Conservation (phyloP, 2,329 filamentous ascomycete genomes). For the Malbranchea cinnamomea region DNA sequence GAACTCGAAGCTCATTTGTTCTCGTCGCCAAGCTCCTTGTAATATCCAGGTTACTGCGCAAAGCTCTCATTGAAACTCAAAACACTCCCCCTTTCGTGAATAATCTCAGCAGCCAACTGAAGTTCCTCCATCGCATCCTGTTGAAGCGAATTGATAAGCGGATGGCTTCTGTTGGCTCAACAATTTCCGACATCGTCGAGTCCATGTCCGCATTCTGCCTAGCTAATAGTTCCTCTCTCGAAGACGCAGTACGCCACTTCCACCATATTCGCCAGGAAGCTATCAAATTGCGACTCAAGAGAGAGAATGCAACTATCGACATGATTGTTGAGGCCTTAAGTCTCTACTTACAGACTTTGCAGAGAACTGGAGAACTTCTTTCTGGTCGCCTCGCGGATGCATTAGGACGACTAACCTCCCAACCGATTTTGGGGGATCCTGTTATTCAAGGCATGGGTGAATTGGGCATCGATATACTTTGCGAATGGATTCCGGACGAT, state of each 20-base stretch:
- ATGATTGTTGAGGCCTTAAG: constrained; percentile 49
- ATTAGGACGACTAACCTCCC: constrained; percentile 51
- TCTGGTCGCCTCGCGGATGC: constrained; percentile 57
- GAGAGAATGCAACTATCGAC: constrained; percentile 31
- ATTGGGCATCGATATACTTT: constrained; percentile 61
- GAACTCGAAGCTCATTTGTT: constrained; percentile 35
- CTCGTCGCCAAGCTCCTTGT: constrained; percentile 58
- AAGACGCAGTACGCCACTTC: constrained; percentile 66
- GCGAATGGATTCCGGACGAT: constrained; percentile 67
- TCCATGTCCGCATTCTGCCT: constrained; percentile 71
- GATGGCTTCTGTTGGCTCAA: constrained; percentile 31
- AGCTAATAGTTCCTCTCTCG: constrained; percentile 62
- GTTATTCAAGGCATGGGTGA: constrained; percentile 52
- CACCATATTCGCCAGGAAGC: constrained; percentile 56
- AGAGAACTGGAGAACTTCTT: constrained; percentile 62
- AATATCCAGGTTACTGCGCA: constrained; percentile 58
- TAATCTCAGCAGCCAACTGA: constrained; percentile 48
- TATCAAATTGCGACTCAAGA: constrained; percentile 48
- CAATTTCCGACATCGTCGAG: constrained; percentile 43
- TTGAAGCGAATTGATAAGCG: constrained; percentile 48
- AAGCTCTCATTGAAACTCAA: constrained; percentile 47
- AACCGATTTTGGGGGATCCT: constrained; percentile 56
- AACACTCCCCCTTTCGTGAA: constrained; percentile 41
- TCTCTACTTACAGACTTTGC: constrained; percentile 61
- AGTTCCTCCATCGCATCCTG: constrained; percentile 46